Evolutionary conservation across 768 basidiomycete species (phyloP), one percentile per base, ranked within the genome.

Genomic region (Pseudohyphozyma bogoriensis): DNA sequence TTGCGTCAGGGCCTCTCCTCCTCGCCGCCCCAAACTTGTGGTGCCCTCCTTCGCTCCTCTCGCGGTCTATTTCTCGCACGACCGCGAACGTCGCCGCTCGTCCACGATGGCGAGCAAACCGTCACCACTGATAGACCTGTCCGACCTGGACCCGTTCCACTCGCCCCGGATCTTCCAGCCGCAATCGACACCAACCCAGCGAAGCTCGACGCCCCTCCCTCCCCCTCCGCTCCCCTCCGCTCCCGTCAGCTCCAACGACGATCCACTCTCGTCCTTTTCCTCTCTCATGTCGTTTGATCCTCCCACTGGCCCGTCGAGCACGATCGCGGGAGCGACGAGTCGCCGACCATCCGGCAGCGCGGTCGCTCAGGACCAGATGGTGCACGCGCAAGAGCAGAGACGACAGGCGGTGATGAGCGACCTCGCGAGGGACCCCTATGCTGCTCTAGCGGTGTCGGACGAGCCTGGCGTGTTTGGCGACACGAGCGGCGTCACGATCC

Each of bases 101-200:
- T 28, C 46, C n/a, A 47, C n/a, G 46, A 47, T 47, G 46, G 46
- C 46, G 5, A 44, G 8, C 42, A 44, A 44, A 24, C 9, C 22
- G 22, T 20, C 22, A 9, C 26, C 42, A 24, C 20, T 44, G 46
- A 22, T 61, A 42, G 60, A 61, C 51, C 24, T 61, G 7, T 61
- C 60, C 4, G 60, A 61, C 50, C 24, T 61, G 4, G 60, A 61
- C 31, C 60, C 60, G 11, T 61, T 56, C 55, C 37, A 37, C 2
- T 59, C 60, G 3, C 32, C 46, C 8, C 37, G 8, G 11, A 50
- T 31, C 52, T 40, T 16, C 45, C 32, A n/a, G 52, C 18, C 26
- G 37, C 15, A 36, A 9, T 32, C 37, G 24, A 20, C 56, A 2
- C 13, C 35, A 15, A 15, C 20, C 5, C 20, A 18, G 6, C 37